phyloP scores from a whole-genome alignment of 83 land plant genomes.

The Isoetes engelmannii region DNA sequence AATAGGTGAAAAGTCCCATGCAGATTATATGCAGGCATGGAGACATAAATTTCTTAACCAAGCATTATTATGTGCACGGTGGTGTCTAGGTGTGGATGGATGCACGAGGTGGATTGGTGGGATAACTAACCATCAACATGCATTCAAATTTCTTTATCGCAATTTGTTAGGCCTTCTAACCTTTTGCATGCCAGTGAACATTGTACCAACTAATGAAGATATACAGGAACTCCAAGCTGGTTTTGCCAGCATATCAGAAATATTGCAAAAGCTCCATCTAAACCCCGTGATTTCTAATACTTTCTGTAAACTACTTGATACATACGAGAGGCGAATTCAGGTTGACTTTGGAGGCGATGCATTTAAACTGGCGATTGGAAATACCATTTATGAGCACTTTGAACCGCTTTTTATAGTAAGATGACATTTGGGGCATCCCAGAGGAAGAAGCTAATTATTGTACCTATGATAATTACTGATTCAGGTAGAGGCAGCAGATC shows the following conservation, averaged over 20 bases:
- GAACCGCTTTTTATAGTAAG: slow-evolving; percentile 68
- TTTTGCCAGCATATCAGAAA: slow-evolving; percentile 32
- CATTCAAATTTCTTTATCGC: slow-evolving; percentile 64
- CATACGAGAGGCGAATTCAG: slow-evolving; percentile 34
- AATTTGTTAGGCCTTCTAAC: slow-evolving; percentile 59
- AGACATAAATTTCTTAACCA: slow-evolving; percentile 1
- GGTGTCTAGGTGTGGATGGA: slow-evolving; percentile 8
- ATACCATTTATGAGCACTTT: slow-evolving; percentile 40
- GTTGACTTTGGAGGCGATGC: slow-evolving; percentile 7
- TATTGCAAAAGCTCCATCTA: slow-evolving; percentile 45
- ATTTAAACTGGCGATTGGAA: not conserved
- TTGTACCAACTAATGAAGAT: slow-evolving; percentile 7
- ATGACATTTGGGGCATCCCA: slow-evolving; percentile 3
- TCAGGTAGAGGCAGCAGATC: too few relatives aligned
- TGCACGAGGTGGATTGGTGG: slow-evolving; percentile 76
- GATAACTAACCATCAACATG: slow-evolving; percentile 84
- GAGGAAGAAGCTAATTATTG: too few relatives aligned
- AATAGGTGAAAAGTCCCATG: not conserved
- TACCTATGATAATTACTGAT: too few relatives aligned
- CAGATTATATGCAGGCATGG: not conserved
- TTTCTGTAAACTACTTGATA: slow-evolving; percentile 36
- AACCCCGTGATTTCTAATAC: slow-evolving; percentile 71
- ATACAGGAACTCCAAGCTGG: slow-evolving; percentile 21
- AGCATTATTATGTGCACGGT: slow-evolving; percentile 7
- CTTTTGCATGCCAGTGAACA: slow-evolving; percentile 31